Base-by-base conservation (phyloP, 345 rosid species). In the Euphorbia lathyris region DNA sequence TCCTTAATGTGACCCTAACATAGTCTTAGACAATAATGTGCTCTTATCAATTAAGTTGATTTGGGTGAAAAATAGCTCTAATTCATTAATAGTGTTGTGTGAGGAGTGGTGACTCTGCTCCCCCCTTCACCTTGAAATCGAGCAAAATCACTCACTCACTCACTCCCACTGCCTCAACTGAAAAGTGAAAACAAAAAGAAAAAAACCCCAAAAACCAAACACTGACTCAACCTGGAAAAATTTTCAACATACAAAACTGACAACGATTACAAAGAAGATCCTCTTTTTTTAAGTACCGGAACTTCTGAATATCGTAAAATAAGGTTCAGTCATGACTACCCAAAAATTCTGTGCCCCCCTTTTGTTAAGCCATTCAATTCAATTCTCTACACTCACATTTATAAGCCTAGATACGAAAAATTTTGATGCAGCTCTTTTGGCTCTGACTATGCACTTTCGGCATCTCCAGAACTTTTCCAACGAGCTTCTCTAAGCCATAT, bases 401-500 rank as follows among this genome's bases (percentile, higher is more conserved):
- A 75, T 67, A 7, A 45, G 51, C 62, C 47, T 73, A 42, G 65
- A 76, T 62, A 60, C 58, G 68, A 65, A 73, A 77, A 72, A 11
- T 48, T 57, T 74, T 72, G 72, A 68, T 60, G 74, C 64, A 71
- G 68, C 80, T 72, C 29, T 58, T 63, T 70, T 72, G 50, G 75
- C 72, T 79, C 78, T 47, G 29, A 73, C 65, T 30, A 71, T 66
- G 70, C 76, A 52, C 68, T 64, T 72, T n/a, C n/a, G 48, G 58
- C 57, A 47, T 68, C 1, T 20, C 63, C 81, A 78, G 76, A 80
- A 78, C 79, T 72, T 66, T 6, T 47, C 12, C 40, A 27, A 63
- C 42, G 22, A 47, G 81, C 70, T 73, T 75, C 83, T 82, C 83
- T 78, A 81, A 74, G 77, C 75, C 55, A 70, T 67, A 80, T 77